Evolutionary conservation across 2,329 filamentous ascomycete species (phyloP).

Genomic region (Hypoxylon sp.): DNA sequence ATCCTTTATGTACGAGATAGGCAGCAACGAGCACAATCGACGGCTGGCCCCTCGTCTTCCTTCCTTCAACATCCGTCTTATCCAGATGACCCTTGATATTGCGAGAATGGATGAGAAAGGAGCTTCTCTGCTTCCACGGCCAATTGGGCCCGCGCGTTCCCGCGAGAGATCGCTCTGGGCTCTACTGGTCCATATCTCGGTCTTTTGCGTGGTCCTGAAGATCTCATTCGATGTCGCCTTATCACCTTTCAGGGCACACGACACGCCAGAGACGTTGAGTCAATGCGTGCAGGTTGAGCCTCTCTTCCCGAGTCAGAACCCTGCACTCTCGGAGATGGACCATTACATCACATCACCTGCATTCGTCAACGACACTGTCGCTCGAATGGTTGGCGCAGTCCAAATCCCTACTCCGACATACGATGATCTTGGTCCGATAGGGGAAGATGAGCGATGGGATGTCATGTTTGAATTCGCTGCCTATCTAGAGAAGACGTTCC

Average conservation of each 20-base stretch:
- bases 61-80: constrained; percentile 1
- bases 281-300: constrained; percentile 48
- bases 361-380: constrained; percentile 47
- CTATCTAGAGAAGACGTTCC: constrained; percentile 60
- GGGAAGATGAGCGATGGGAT: constrained; percentile 65
- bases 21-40: no score
- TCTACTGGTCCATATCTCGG: background rate
- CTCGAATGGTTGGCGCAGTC: constrained; percentile 55
- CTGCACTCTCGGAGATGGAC: constrained; percentile 45
- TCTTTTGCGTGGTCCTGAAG: constrained; percentile 6
- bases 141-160: background rate
- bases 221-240: constrained; percentile 4
- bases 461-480: constrained; percentile 62
- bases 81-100: background rate
- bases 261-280: background rate
- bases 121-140: background rate
- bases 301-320: constrained; percentile 42
- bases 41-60: background rate
- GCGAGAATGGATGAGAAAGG: constrained; percentile 4
- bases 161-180: constrained; percentile 8
- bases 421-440: constrained; percentile 62
- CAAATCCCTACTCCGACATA: constrained; percentile 63
- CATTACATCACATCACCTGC: constrained; percentile 42
- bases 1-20: no score
- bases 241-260: background rate